A percentile compares a stretch with the other conserved stretches of the same genome.
These are phyloP conservation scores for Candida multigemmis DNA, from an alignment of 805 yeast genomes.

Conservation along the genomic window DNA sequence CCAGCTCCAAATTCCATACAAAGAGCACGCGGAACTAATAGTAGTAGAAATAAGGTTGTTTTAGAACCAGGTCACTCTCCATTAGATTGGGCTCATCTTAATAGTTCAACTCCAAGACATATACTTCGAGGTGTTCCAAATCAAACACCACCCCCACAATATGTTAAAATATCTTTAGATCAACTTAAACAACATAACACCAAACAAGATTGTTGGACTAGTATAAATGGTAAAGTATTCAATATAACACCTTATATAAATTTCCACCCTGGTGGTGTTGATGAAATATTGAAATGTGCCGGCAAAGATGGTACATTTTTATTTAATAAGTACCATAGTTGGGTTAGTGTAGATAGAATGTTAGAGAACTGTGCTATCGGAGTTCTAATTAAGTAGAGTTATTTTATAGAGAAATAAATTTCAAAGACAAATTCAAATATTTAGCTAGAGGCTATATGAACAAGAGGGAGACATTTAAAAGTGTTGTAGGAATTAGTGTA, in stretches of 20 bases:
- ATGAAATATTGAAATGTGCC: constrained; percentile 67
- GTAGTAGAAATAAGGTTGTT: constrained; percentile 45
- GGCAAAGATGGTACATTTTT: constrained; percentile 75
- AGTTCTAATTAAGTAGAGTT: constrained; percentile 22
- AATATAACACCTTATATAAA: constrained; percentile 76
- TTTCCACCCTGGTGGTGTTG: constrained; percentile 91
- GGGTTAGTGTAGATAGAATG: constrained; percentile 83
- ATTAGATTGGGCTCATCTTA: constrained; percentile 71
- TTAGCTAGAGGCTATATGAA: too few relatives aligned
- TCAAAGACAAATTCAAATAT: too few relatives aligned
- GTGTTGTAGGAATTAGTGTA: too few relatives aligned
- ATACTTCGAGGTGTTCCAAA: constrained; percentile 47
- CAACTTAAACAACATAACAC: constrained; percentile 53
- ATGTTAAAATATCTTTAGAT: constrained; percentile 41
- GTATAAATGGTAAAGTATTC: constrained; percentile 71
- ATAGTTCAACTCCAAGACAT: constrained; percentile 30
- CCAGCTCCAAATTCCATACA: constrained; percentile 30
- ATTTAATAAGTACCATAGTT: constrained; percentile 59
- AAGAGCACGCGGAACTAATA: constrained; percentile 14
- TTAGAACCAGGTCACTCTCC: constrained; percentile 79
- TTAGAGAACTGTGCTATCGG: constrained; percentile 77
- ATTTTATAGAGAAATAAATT: too few relatives aligned
- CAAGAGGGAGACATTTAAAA: too few relatives aligned
- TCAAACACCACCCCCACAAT: constrained; percentile 42
- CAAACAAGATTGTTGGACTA: constrained; percentile 78